Evolutionary conservation across 441 rosid species (phyloP).

Genomic region (Gossypium schwendimanii): DNA sequence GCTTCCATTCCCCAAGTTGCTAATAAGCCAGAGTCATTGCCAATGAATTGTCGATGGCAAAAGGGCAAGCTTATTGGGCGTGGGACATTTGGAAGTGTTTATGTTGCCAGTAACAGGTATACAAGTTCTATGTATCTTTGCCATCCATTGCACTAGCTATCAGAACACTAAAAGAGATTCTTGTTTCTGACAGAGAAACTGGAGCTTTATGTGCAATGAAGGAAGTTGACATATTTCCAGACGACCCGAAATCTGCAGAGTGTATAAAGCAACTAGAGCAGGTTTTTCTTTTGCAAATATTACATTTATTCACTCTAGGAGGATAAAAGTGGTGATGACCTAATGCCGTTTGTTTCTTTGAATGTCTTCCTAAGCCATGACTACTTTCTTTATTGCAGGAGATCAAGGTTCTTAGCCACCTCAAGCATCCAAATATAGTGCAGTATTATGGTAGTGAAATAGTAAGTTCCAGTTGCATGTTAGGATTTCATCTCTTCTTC

Average conservation of each 20-base stretch:
- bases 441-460: constrained; percentile 96
- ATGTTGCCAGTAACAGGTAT: constrained; percentile 80
- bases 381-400: constrained; percentile 46
- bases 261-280: constrained; percentile 80
- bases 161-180: constrained; percentile 16
- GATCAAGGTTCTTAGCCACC: constrained; percentile 79
- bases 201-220: constrained; percentile 96
- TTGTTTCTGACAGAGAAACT: constrained; percentile 49
- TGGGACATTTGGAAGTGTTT: constrained; percentile 93
- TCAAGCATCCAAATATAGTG: constrained; percentile 92
- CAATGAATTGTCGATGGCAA: constrained; percentile 62
- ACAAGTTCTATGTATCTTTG: constrained; percentile 6
- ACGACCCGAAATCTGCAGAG: constrained; percentile 84
- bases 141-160: constrained; percentile 8
- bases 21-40: constrained; percentile 40
- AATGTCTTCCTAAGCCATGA: constrained; percentile 12
- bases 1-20: constrained; percentile 30
- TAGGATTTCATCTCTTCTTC: background rate
- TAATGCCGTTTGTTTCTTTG: background rate
- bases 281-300: constrained; percentile 33
- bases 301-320: background rate
- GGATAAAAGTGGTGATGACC: background rate
- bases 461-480: constrained; percentile 45
- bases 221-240: constrained; percentile 84
- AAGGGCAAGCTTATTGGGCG: constrained; percentile 93